A percentile compares a stretch with the other conserved stretches of the same genome.
Evolutionary conservation across 2,329 filamentous ascomycete genomes (phyloP).

Genomic region (Diaporthe citrichinensis): DNA sequence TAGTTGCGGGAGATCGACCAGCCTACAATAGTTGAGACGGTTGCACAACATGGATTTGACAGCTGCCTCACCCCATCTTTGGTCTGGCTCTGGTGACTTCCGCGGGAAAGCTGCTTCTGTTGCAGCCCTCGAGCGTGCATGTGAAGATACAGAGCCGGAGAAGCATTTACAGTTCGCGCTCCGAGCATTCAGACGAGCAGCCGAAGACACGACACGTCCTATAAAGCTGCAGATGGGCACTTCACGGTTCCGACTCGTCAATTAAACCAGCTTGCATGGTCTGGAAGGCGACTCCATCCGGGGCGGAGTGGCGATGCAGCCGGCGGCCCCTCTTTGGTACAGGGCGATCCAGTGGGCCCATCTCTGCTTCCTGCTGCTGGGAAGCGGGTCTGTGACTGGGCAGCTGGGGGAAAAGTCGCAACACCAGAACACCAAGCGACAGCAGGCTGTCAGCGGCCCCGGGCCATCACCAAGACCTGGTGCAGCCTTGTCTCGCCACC

Average conservation of each 20-base stretch:
- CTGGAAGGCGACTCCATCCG: slow-evolving; percentile 12
- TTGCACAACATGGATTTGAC: neutral
- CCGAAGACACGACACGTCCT: neutral
- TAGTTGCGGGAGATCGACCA: neutral
- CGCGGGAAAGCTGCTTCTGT: neutral
- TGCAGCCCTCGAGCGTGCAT: neutral
- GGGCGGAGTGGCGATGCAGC: neutral
- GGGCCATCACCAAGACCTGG: slow-evolving; percentile 16
- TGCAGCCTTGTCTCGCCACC: slow-evolving; percentile 32
- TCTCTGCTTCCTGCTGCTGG: slow-evolving; percentile 16
- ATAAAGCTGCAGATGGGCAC: neutral
- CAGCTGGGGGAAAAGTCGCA: neutral
- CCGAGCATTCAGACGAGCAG: slow-evolving; percentile 1
- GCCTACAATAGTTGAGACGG: neutral
- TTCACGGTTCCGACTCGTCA: neutral
- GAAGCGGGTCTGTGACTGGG: slow-evolving; percentile 20
- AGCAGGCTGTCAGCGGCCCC: slow-evolving; percentile 4
- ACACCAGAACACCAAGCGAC: slow-evolving; percentile 18
- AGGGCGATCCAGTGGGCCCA: slow-evolving; percentile 16
- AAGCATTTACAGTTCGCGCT: neutral
- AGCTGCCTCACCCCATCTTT: neutral
- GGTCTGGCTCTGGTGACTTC: neutral
- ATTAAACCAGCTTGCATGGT: slow-evolving; percentile 1
- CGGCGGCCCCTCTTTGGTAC: neutral
- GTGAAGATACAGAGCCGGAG: neutral